These are phyloP conservation scores for Powellomyces hirtus DNA, from an alignment of 192 early-diverging fungal species.

Conservation along the genomic window DNA sequence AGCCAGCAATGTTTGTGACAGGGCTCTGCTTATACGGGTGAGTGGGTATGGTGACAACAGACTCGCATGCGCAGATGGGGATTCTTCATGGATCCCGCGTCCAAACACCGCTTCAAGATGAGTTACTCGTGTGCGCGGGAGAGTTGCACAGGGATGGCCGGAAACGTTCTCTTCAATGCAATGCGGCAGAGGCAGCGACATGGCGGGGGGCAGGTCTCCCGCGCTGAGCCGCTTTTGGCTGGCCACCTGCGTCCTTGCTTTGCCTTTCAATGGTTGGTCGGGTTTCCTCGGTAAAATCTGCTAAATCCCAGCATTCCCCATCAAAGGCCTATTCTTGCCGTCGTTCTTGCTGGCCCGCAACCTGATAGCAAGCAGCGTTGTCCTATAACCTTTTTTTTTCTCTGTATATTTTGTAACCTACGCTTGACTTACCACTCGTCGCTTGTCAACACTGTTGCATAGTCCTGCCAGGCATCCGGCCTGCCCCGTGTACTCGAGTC, in stretches of 20 bases:
- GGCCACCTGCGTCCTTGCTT: not conserved
- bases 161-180: not conserved
- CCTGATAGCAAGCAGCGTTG: too few relatives aligned
- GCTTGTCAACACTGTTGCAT: not conserved
- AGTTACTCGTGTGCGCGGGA: too few relatives aligned
- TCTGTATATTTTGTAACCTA: not conserved
- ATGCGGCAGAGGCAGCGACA: not conserved
- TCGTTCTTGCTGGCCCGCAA: too few relatives aligned
- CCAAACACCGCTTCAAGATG: too few relatives aligned
- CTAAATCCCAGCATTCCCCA: not conserved
- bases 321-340: not conserved
- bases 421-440: not conserved
- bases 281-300: not conserved
- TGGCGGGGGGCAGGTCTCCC: not conserved
- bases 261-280: not conserved
- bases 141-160: not conserved
- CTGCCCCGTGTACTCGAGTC: not conserved
- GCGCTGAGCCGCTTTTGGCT: not conserved
- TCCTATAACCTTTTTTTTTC: not conserved
- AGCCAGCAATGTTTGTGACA: too few relatives aligned
- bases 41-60: too few relatives aligned
- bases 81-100: too few relatives aligned
- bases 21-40: too few relatives aligned
- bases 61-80: too few relatives aligned
- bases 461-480: not conserved